These are phyloP conservation scores for Hygrocybe punicea DNA, from an alignment of 768 basidiomycete species.

Conservation along the genomic window DNA sequence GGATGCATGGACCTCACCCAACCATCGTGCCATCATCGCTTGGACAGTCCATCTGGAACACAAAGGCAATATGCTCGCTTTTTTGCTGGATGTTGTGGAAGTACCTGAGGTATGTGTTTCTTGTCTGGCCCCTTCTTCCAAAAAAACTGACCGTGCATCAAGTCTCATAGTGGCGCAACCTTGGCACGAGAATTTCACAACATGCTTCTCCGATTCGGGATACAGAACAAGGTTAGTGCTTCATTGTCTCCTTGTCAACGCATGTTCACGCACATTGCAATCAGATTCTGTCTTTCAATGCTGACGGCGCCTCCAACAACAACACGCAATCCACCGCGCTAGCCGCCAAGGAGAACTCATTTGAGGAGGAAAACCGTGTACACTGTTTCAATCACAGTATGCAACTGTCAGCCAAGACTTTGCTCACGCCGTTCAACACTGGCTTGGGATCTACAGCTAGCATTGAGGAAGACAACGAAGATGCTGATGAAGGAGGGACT, in stretches of 20 bases:
- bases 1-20: too few relatives aligned
- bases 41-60: conserved; percentile 30
- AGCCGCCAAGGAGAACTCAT: conserved; percentile 16
- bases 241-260: neutral
- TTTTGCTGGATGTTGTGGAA: conserved; percentile 39
- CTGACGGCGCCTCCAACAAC: conserved; percentile 42
- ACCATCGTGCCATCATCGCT: too few relatives aligned
- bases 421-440: conserved; percentile 35
- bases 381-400: conserved; percentile 41
- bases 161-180: conserved; percentile 34
- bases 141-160: neutral
- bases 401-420: conserved; percentile 35
- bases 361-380: conserved; percentile 20
- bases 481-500: too few relatives aligned
- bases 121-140: neutral
- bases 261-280: neutral
- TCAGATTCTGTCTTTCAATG: conserved; percentile 32
- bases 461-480: too few relatives aligned
- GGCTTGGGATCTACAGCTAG: too few relatives aligned
- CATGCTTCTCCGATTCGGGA: conserved; percentile 34
- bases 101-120: conserved; percentile 23
- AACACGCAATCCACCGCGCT: conserved; percentile 32
- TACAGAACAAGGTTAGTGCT: conserved; percentile 31
- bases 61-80: conserved; percentile 21
- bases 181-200: conserved; percentile 32